Evolutionary conservation across 2,329 filamentous ascomycete genomes (phyloP), one percentile per base, ranked within the genome.

Genomic region (Fusarium newnesense): DNA sequence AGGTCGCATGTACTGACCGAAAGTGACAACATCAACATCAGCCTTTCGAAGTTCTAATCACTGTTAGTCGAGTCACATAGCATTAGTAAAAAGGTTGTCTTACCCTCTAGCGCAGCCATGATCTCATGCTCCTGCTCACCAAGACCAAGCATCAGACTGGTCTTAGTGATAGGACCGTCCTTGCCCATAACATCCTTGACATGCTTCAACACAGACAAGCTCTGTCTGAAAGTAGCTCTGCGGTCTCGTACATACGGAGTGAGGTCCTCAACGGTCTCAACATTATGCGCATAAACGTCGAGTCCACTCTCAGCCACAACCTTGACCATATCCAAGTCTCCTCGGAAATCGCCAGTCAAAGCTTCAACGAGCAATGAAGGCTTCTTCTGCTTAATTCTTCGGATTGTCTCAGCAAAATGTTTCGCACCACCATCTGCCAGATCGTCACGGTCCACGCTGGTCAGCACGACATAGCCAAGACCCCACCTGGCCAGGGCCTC

Each of bases 1-100:
- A 4, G 96, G 96, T 16, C 96, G 94, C 96, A 99, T 99, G 86
- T 99, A 99, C 86, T 99, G 96, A n/a, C 96, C 96, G 76, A 99
- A 99, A 0, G 96, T 99, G 65, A 99, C 95, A 18, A 99, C 94
- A 77, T 99, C 96, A 50, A 98, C 95, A 68, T 93, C 86, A 65
- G 91, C 89, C 74, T 91, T 91, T 65, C 96, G 90, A 18, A 99
- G 88, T 81, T 97, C 94, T 90, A 40, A 16, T 26, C 26, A 26
- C 10, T 43, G 59, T 77, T 73, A 77, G 75, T 36, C 47, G 30
- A 30, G 26, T 46, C 52, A 9, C 30, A 32, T 59, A 12, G 7
- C 15, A 47, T 21, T 18, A 42, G n/a, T 21, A 63, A 10, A 50
- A 54, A 9, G 28, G 34, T 26, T 67, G 13, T 77, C 84, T 77